These are phyloP conservation scores for Chaetomiaceae sp. DNA, from an alignment of 2,329 filamentous ascomycete genomes.

Conservation along the genomic window DNA sequence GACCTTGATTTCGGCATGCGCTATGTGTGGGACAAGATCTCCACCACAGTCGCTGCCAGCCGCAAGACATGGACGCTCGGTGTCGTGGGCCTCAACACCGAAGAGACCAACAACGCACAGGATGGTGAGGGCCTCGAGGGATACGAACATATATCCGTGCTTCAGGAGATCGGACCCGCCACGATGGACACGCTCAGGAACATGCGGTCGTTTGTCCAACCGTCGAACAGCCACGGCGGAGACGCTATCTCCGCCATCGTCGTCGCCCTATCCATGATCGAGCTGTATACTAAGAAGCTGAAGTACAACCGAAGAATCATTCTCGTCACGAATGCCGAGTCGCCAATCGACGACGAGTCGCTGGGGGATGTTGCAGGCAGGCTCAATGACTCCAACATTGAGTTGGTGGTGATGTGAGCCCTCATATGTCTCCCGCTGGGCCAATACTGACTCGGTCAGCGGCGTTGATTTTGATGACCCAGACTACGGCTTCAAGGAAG, in stretches of 20 bases:
- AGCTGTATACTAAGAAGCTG: slow-evolving; percentile 68
- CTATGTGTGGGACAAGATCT: slow-evolving; percentile 93
- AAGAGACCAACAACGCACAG: slow-evolving; percentile 66
- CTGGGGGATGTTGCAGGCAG: slow-evolving; percentile 64
- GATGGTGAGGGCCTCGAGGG: slow-evolving; percentile 58
- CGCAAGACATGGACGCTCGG: slow-evolving; percentile 70
- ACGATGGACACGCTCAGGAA: slow-evolving; percentile 62
- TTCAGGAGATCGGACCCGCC: slow-evolving; percentile 60
- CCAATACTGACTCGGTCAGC: slow-evolving; percentile 35
- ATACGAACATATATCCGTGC: slow-evolving; percentile 75
- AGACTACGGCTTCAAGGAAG: slow-evolving; percentile 87
- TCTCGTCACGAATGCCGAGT: slow-evolving; percentile 76
- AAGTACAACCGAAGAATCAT: slow-evolving; percentile 78
- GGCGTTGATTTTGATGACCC: slow-evolving; percentile 91
- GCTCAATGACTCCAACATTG: slow-evolving; percentile 69
- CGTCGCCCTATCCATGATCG: slow-evolving; percentile 81
- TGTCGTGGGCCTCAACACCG: slow-evolving; percentile 78
- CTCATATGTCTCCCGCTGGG: neutral
- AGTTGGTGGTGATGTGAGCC: slow-evolving; percentile 69
- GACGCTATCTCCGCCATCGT: slow-evolving; percentile 87
- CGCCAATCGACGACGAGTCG: slow-evolving; percentile 65
- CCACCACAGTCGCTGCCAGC: slow-evolving; percentile 58
- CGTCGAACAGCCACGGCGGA: slow-evolving; percentile 62
- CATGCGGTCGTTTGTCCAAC: slow-evolving; percentile 57
- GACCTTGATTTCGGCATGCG: slow-evolving; percentile 86